Percentiles rank a stretch among this genome's conserved stretches.
Evolutionary conservation across 805 yeast genomes (phyloP).

Genomic region (Nakazawaea peltata): DNA sequence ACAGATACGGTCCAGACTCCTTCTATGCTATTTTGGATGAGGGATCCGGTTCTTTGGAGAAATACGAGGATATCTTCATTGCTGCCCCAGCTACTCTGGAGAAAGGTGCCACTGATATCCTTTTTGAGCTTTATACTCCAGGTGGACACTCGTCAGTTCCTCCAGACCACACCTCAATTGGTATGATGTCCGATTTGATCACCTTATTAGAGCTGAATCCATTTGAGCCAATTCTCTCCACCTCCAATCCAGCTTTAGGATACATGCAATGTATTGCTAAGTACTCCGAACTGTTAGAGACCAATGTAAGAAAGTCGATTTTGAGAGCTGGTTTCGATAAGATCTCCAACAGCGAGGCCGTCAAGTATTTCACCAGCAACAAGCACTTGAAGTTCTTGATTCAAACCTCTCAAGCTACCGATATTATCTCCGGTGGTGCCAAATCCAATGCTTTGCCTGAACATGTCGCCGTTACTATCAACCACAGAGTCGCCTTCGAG

Average conservation of each 20-base stretch:
- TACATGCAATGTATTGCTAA: slow-evolving; percentile 58
- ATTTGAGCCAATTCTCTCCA: slow-evolving; percentile 36
- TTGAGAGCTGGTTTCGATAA: slow-evolving; percentile 28
- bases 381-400: slow-evolving; percentile 28
- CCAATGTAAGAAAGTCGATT: slow-evolving; percentile 19
- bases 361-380: slow-evolving; percentile 11
- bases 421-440: slow-evolving; percentile 62
- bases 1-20: slow-evolving; percentile 53
- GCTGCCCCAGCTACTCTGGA: slow-evolving; percentile 41
- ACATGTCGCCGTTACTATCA: slow-evolving; percentile 40
- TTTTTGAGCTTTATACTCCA: slow-evolving; percentile 40
- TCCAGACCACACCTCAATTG: slow-evolving; percentile 71
- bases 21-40: slow-evolving; percentile 54
- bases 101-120: slow-evolving; percentile 31
- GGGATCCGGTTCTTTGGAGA: slow-evolving; percentile 28
- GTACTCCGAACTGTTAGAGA: slow-evolving; percentile 26
- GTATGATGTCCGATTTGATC: slow-evolving; percentile 56
- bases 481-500: slow-evolving; percentile 59
- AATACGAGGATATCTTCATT: slow-evolving; percentile 31
- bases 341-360: slow-evolving; percentile 24
- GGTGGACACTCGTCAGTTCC: slow-evolving; percentile 58
- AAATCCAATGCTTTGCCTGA: slow-evolving; percentile 78
- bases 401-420: slow-evolving; percentile 62
- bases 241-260: slow-evolving; percentile 51
- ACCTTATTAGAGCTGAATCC: slow-evolving; percentile 49